Evolutionary conservation across 768 basidiomycete genomes (phyloP).

Genomic region (Clathrus columnatus): DNA sequence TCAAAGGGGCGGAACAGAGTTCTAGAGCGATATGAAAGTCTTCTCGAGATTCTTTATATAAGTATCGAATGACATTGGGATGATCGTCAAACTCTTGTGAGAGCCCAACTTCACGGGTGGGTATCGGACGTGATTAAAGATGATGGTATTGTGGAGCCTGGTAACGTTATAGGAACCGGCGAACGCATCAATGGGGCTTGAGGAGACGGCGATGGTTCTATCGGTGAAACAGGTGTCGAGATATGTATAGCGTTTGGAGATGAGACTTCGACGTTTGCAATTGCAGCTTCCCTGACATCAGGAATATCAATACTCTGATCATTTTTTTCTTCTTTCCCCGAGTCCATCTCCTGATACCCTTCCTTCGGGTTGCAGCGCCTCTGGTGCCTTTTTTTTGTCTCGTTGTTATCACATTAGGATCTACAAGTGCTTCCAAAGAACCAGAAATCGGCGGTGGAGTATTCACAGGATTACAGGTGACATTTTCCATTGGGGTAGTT

Average conservation of each 20-base stretch:
- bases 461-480: not conserved
- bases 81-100: conserved; percentile 97
- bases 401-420: conserved; percentile 40
- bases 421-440: not conserved
- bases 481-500: not conserved
- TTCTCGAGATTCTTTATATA: conserved; percentile 88
- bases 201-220: not conserved
- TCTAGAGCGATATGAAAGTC: conserved; percentile 97
- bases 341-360: conserved; percentile 19
- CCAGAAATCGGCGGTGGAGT: not conserved
- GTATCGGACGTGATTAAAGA: conserved; percentile 66
- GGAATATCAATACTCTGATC: conserved; percentile 23
- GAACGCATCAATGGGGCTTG: not conserved
- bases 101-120: conserved; percentile 86
- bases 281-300: conserved; percentile 17
- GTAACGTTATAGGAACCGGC: conserved; percentile 15
- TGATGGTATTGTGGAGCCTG: conserved; percentile 21
- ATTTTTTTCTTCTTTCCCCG: conserved; percentile 31
- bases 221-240: conserved; percentile 10
- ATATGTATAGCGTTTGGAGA: not conserved
- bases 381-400: conserved; percentile 49
- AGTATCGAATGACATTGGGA: conserved; percentile 97
- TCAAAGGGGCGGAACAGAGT: conserved; percentile 88
- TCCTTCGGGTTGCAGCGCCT: conserved; percentile 36
- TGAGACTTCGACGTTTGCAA: conserved; percentile 8